Conservation (phyloP, 129 eudicot species). For the Lactuca sativa region DNA sequence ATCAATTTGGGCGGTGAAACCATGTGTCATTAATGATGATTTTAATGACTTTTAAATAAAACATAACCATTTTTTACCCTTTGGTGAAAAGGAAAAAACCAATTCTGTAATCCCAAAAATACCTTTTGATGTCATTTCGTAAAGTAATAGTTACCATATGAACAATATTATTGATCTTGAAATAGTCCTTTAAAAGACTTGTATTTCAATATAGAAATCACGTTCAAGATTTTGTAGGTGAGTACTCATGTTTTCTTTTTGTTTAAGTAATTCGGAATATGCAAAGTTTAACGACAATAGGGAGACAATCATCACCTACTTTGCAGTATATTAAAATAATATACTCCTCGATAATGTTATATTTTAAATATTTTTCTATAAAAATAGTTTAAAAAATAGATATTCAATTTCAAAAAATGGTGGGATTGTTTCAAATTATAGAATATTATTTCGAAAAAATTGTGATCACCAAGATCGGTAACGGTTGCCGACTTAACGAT, state of each 20-base stretch:
- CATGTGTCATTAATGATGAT: conserved; percentile 38
- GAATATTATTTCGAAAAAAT: neutral
- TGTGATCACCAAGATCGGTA: conserved; percentile 8
- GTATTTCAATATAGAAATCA: neutral
- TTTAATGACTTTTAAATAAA: conserved; percentile 26
- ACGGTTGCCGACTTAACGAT: neutral
- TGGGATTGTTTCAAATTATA: conserved; percentile 21
- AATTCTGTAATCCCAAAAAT: conserved; percentile 8
- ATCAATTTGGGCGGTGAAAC: conserved; percentile 34
- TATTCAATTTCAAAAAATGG: neutral
- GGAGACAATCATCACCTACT: conserved; percentile 23
- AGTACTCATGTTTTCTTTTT: neutral
- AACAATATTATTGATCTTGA: neutral
- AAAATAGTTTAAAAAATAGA: neutral
- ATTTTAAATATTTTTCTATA: no score
- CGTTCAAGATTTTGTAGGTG: conserved; percentile 17
- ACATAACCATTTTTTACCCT: conserved; percentile 21
- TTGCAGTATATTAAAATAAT: conserved; percentile 10
- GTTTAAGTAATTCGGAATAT: neutral
- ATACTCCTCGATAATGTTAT: conserved; percentile 5
- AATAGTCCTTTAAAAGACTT: neutral
- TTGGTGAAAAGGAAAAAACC: conserved; percentile 3
- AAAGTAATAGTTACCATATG: neutral
- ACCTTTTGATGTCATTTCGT: conserved; percentile 9
- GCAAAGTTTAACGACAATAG: conserved; percentile 4